phyloP scores from a whole-genome alignment of 106 monocot species.

The Vanilla planifolia region DNA sequence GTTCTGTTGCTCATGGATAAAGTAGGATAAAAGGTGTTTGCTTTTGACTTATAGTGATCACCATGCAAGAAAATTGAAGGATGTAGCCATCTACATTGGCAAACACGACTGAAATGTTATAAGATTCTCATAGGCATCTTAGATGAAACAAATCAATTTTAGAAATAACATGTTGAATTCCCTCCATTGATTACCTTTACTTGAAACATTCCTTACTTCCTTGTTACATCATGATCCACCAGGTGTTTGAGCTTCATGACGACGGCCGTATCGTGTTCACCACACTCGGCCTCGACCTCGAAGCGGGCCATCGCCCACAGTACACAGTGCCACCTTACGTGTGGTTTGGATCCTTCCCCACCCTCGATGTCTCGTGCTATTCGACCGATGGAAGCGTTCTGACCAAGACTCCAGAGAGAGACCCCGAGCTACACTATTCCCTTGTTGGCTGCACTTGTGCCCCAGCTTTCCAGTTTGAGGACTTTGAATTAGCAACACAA shows the following conservation, averaged over 20 bases:
- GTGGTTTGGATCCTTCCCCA: constrained; percentile 98
- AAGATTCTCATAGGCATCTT: no score
- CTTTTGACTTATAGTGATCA: no score
- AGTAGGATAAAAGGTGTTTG: no score
- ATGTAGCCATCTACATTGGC: no score
- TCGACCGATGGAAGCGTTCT: constrained; percentile 61
- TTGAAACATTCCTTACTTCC: no score
- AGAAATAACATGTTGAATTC: no score
- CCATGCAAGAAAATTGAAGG: no score
- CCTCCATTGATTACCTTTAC: no score
- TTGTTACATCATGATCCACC: no score
- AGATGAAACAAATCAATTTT: no score
- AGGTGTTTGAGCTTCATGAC: constrained; percentile 80
- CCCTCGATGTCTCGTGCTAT: constrained; percentile 60
- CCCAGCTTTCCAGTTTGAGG: constrained; percentile 89
- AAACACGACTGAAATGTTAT: no score
- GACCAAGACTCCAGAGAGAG: constrained; percentile 38
- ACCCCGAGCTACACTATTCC: constrained; percentile 72
- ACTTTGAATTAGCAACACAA: constrained; percentile 55
- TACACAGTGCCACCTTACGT: constrained; percentile 71
- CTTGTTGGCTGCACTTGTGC: constrained; percentile 91
- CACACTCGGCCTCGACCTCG: constrained; percentile 59
- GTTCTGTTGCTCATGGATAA: no score
- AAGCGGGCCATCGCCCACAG: constrained; percentile 82
- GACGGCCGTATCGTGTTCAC: constrained; percentile 60